A percentile compares a stretch with the other conserved stretches of the same genome.
phyloP scores from a whole-genome alignment of 192 early-diverging fungal genomes.

The Phycomyces nitens region DNA sequence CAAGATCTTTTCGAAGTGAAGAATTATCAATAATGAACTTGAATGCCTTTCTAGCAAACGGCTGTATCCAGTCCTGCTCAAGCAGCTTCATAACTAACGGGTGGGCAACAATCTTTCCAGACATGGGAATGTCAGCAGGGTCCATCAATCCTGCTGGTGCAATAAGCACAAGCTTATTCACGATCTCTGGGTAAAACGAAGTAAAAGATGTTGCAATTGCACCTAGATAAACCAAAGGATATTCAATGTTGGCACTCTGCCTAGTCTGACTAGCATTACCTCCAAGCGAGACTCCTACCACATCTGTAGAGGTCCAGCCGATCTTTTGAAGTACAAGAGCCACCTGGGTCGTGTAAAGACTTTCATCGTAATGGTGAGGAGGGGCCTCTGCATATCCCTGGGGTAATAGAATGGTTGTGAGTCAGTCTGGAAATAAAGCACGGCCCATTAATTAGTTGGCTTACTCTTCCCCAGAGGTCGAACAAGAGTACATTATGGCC shows the following conservation, averaged over 20 bases:
- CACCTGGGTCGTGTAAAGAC: slow-evolving; percentile 40
- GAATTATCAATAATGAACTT: background rate
- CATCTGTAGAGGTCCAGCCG: slow-evolving; percentile 35
- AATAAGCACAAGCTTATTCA: slow-evolving; percentile 39
- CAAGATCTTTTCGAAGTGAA: background rate
- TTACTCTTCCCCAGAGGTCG: slow-evolving; percentile 44
- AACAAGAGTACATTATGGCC: slow-evolving; percentile 42
- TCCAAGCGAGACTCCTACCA: slow-evolving; percentile 45
- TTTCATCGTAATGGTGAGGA: slow-evolving; percentile 31
- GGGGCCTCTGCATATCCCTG: slow-evolving; percentile 44
- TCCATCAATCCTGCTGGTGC: slow-evolving; percentile 48
- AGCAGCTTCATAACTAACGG: slow-evolving; percentile 17
- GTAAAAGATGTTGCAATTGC: slow-evolving; percentile 45
- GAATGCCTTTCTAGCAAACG: slow-evolving; percentile 12
- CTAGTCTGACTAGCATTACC: slow-evolving; percentile 17
- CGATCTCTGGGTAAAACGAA: slow-evolving; percentile 35
- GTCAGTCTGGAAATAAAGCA: too few species aligned
- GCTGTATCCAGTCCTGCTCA: slow-evolving; percentile 9
- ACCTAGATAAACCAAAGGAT: slow-evolving; percentile 7
- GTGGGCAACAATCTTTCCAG: slow-evolving; percentile 5
- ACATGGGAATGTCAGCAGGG: slow-evolving; percentile 13
- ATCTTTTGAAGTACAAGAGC: slow-evolving; percentile 41
- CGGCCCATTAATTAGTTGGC: background rate
- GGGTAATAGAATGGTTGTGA: background rate
- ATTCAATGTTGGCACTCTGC: background rate